phyloP scores from a whole-genome alignment of 306 rosid species.

The Cicer cuneatum region DNA sequence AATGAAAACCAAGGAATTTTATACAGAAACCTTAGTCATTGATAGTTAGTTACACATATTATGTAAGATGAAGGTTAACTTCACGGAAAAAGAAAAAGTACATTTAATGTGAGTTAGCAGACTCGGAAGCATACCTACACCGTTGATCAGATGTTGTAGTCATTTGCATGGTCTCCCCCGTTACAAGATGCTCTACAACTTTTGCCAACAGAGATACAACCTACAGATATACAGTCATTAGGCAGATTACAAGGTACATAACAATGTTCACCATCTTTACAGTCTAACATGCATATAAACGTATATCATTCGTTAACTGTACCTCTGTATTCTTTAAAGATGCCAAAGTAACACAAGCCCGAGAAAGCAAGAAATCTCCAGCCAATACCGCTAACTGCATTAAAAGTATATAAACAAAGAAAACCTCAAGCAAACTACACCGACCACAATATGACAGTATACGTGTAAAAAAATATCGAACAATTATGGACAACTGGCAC shows the following conservation, averaged over 20 bases:
- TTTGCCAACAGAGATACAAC: conserved; percentile 83
- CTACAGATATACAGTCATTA: conserved; percentile 52
- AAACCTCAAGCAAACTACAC: conserved; percentile 42
- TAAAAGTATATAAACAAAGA: conserved; percentile 28
- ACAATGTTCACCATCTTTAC: conserved; percentile 7
- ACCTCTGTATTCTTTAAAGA: conserved; percentile 93
- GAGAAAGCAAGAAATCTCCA: conserved; percentile 94
- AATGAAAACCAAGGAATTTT: conserved; percentile 2
- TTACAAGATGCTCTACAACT: conserved; percentile 90
- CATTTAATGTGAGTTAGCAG: conserved; percentile 34
- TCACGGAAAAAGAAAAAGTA: conserved; percentile 26
- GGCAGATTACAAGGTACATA: conserved; percentile 27
- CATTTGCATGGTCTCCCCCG: conserved; percentile 99
- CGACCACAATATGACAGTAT: conserved; percentile 32
- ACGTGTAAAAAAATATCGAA: conserved; percentile 35
- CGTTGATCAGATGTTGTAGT: conserved; percentile 77
- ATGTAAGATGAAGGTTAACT: conserved; percentile 21
- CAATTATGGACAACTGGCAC: conserved; percentile 25
- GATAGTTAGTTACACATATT: not conserved
- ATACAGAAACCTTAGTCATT: not conserved
- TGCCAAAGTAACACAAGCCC: conserved; percentile 97
- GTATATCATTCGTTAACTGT: conserved; percentile 28
- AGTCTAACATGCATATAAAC: conserved; percentile 10
- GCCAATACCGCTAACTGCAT: conserved; percentile 91
- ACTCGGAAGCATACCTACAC: conserved; percentile 72